Evolutionary conservation across 768 basidiomycete genomes (phyloP).

Genomic region (Russula lepida): DNA sequence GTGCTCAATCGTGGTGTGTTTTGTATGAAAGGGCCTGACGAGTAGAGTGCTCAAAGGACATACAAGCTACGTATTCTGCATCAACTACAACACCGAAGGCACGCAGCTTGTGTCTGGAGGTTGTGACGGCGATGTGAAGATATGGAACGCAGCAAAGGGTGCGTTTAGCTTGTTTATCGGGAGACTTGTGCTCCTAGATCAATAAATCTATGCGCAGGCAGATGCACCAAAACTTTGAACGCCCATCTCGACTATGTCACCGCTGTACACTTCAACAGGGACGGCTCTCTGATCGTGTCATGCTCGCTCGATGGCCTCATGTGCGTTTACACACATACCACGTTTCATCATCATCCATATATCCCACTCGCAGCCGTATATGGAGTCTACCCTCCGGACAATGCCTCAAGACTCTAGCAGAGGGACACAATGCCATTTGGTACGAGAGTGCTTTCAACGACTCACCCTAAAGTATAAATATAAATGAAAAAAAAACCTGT

Average conservation of each 20-base stretch:
- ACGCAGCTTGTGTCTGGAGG: slow-evolving; percentile 88
- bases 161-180: slow-evolving; percentile 10
- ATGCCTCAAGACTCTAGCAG: slow-evolving; percentile 92
- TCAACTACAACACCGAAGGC: slow-evolving; percentile 84
- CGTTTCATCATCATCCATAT: neutral
- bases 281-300: slow-evolving; percentile 86
- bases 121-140: slow-evolving; percentile 85
- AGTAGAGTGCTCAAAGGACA: slow-evolving; percentile 73
- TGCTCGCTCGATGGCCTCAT: slow-evolving; percentile 91
- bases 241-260: slow-evolving; percentile 95
- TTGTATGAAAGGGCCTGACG: slow-evolving; percentile 47
- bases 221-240: slow-evolving; percentile 76
- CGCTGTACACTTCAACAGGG: slow-evolving; percentile 88
- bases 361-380: slow-evolving; percentile 56
- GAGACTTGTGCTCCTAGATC: neutral
- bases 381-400: slow-evolving; percentile 92
- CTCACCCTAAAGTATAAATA: neutral
- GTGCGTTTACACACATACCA: slow-evolving; percentile 38
- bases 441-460: slow-evolving; percentile 24
- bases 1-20: neutral
- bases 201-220: slow-evolving; percentile 40
- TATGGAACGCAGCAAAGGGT: slow-evolving; percentile 90
- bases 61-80: slow-evolving; percentile 81
- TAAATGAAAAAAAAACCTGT: neutral
- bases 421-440: slow-evolving; percentile 82